Evolutionary conservation across 116 monocot species (phyloP).

Genomic region (Cymodocea nodosa): DNA sequence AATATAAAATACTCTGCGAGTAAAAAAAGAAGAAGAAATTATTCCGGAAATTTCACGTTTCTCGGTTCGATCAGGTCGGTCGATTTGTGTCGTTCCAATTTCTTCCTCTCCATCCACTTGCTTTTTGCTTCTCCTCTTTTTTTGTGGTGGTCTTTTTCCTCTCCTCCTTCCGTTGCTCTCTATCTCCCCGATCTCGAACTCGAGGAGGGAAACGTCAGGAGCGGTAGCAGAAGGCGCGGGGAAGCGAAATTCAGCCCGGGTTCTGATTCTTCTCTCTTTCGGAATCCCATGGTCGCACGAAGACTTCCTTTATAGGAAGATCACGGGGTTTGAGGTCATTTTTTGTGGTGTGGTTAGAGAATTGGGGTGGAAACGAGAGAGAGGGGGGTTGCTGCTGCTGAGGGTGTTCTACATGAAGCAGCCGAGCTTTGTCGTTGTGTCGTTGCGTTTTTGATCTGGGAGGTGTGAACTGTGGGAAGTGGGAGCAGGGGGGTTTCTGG

Average conservation of each 20-base stretch:
- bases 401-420: constrained; percentile 17
- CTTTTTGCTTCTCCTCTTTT: no score
- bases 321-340: not conserved
- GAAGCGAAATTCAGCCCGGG: not conserved
- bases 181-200: no score
- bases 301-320: not conserved
- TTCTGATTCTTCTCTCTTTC: not conserved
- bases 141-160: no score
- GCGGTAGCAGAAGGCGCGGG: not conserved
- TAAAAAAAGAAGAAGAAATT: no score
- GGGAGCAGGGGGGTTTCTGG: not conserved
- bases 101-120: no score
- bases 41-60: no score
- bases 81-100: no score
- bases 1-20: no score
- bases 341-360: not conserved
- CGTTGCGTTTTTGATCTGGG: not conserved
- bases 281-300: not conserved
- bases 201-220: no score
- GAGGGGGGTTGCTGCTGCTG: not conserved
- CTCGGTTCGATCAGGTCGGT: no score
- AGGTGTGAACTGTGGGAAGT: not conserved
- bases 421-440: not conserved
- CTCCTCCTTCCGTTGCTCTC: no score
- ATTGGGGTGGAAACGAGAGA: not conserved